Evolutionary conservation across 371 early-diverging fungal species (phyloP), one percentile per base, ranked within the genome.

Genomic region (Syncephalis fuscata): DNA sequence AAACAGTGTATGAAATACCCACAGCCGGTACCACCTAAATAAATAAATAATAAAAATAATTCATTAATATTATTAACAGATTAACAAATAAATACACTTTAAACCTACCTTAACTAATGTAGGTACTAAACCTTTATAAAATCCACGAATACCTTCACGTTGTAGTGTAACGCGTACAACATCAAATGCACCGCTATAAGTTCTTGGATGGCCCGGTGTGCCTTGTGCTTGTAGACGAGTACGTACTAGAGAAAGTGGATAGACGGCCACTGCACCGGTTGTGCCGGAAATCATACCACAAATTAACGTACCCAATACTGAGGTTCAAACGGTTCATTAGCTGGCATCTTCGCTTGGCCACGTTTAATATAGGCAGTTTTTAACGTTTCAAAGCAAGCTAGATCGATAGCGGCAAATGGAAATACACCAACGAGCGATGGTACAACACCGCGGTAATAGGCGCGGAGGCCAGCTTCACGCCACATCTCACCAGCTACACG

Each of bases 161-260:
- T 45, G 51, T 50, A 68, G 81, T 4, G 82, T 82, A 54, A 71
- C 74, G 41, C 66, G 61, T 14, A 78, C 72, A 8, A 74, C 82
- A 57, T 87, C 84, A 57, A 74, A 67, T 9, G 79, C 73, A 19
- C 71, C 69, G 3, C 70, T 67, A 57, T 87, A 87, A 11, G 55
- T 60, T 54, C 74, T 65, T 32, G 85, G 83, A 59, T 84, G 85
- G 22, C 73, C 74, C 4, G 78, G 76, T 9, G 85, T 85, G 4
- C 83, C 84, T 62, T 87, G 88, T 9, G 88, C 85, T 67, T 87
- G 85, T 49, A 87, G 59, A 57, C 83, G 65, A 24, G 88, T 85
- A 44, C 88, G 62, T 25, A 85, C 69, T 54, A 86, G 67, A 32
- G 73, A 70, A 8, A 88, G 63, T 9, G 88, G 88, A 58, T 88